Evolutionary conservation across 495 filamentous ascomycete genomes (phyloP).

Genomic region (Bathelium albidoporum): DNA sequence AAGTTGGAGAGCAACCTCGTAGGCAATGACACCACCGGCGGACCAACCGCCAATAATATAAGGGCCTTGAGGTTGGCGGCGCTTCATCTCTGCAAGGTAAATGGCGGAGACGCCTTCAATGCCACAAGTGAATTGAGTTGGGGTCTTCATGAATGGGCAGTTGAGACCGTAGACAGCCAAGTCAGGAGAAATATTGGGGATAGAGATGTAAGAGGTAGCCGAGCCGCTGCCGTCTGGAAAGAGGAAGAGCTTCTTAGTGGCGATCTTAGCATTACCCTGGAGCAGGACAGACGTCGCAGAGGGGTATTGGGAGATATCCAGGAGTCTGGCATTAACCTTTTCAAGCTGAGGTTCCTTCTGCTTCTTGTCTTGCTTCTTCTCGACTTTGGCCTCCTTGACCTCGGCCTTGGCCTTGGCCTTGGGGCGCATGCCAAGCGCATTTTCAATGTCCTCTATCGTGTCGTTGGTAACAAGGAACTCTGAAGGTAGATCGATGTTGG

Average conservation of each 20-base stretch:
- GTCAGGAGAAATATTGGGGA: slow-evolving; percentile 45
- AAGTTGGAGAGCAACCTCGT: slow-evolving; percentile 67
- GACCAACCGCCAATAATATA: slow-evolving; percentile 68
- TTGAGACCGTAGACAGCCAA: slow-evolving; percentile 52
- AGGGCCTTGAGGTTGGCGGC: slow-evolving; percentile 65
- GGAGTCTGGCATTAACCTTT: slow-evolving; percentile 29
- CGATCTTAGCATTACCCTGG: slow-evolving; percentile 42
- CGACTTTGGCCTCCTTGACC: slow-evolving; percentile 6
- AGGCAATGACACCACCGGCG: slow-evolving; percentile 80
- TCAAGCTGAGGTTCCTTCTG: slow-evolving; percentile 28
- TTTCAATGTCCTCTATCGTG: slow-evolving; percentile 36
- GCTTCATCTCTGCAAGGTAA: slow-evolving; percentile 57
- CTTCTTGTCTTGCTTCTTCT: slow-evolving; percentile 9
- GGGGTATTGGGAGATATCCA: slow-evolving; percentile 30
- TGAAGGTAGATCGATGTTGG: slow-evolving; percentile 34
- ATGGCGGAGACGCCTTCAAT: slow-evolving; percentile 46
- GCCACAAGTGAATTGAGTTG: slow-evolving; percentile 44
- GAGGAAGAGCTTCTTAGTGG: slow-evolving; percentile 57
- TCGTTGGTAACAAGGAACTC: slow-evolving; percentile 34
- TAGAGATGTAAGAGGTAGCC: slow-evolving; percentile 51
- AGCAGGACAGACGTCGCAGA: slow-evolving; percentile 45
- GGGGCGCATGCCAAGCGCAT: slow-evolving; percentile 36
- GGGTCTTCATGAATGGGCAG: slow-evolving; percentile 56
- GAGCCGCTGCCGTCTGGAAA: slow-evolving; percentile 71
- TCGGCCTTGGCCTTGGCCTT: slow-evolving; percentile 20